These are phyloP conservation scores for Trypanosoma mega DNA, from an alignment of 208 protist species.

Conservation along the genomic window DNA sequence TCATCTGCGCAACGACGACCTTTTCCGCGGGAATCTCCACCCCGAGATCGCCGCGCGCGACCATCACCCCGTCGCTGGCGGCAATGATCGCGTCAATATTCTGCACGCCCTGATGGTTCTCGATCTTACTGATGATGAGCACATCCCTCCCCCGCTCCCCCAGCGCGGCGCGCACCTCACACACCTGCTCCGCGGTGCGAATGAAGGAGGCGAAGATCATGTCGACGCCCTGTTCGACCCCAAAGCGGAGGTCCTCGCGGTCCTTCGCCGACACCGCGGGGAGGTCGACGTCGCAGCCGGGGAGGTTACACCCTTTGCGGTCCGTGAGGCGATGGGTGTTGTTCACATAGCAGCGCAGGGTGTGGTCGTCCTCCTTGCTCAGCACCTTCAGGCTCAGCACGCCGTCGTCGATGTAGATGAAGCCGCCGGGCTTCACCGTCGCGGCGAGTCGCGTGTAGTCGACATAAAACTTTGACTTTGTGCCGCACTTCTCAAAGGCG, in stretches of 20 bases:
- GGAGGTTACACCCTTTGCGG: constrained; percentile 89
- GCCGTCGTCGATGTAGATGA: constrained; percentile 97
- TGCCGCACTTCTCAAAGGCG: constrained; percentile 75
- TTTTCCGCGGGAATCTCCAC: constrained; percentile 98
- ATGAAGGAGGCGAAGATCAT: constrained; percentile 99
- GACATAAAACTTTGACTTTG: constrained; percentile 86
- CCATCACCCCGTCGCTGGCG: constrained; percentile 98
- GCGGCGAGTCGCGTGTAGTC: constrained; percentile 91
- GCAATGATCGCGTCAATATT: constrained; percentile 99
- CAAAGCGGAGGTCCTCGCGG: constrained; percentile 92
- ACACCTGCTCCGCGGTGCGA: constrained; percentile 92
- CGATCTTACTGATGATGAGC: constrained; percentile 99
- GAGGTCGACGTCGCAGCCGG: constrained; percentile 84
- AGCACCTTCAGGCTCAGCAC: constrained; percentile 91
- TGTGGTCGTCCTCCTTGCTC: constrained; percentile 65
- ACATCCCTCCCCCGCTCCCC: constrained; percentile 89
- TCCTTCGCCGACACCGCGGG: constrained; percentile 94
- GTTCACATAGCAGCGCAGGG: constrained; percentile 74
- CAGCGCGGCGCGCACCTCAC: constrained; percentile 90
- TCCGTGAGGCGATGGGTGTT: constrained; percentile 82
- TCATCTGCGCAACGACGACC: constrained; percentile 98
- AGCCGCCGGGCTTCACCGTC: constrained; percentile 75
- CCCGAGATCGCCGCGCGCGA: constrained; percentile 98
- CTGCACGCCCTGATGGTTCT: constrained; percentile 97
- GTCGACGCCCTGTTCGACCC: constrained; percentile 96